A percentile compares a stretch with the other conserved stretches of the same genome.
These are phyloP conservation scores for Ceratocystis papillata DNA, from an alignment of 2,329 filamentous ascomycete genomes.

Conservation along the genomic window DNA sequence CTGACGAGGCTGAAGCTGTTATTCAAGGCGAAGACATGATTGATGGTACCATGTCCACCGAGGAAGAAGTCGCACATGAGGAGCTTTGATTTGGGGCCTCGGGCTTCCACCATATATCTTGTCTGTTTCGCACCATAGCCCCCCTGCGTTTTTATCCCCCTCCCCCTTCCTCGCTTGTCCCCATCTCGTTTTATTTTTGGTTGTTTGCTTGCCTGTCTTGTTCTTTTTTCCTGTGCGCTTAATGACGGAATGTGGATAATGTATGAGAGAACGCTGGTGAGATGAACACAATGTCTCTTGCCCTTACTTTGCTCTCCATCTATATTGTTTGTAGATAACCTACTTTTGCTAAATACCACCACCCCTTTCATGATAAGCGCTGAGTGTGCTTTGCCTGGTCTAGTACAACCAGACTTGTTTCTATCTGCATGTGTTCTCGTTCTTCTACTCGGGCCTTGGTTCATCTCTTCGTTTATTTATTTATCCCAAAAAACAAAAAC, in stretches of 20 bases:
- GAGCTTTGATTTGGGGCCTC: constrained; percentile 4
- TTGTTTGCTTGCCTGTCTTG: background rate
- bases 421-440: background rate
- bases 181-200: background rate
- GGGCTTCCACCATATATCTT: background rate
- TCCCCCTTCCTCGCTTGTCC: background rate
- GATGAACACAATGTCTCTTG: background rate
- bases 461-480: constrained; percentile 14
- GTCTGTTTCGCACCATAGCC: background rate
- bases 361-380: background rate
- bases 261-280: constrained; percentile 9
- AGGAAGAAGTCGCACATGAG: background rate
- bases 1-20: background rate
- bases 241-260: constrained; percentile 9
- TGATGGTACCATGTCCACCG: background rate
- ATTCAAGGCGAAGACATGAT: background rate
- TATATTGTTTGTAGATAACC: constrained; percentile 12
- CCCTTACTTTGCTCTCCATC: background rate
- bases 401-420: background rate
- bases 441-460: background rate
- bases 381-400: background rate
- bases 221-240: background rate
- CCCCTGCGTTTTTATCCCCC: background rate
- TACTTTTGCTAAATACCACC: constrained; percentile 7
- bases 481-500: constrained; percentile 10